Percentiles rank a stretch among this genome's conserved stretches.
Conservation (phyloP, 179 eudicot genomes). For the Corrigiola litoralis region DNA sequence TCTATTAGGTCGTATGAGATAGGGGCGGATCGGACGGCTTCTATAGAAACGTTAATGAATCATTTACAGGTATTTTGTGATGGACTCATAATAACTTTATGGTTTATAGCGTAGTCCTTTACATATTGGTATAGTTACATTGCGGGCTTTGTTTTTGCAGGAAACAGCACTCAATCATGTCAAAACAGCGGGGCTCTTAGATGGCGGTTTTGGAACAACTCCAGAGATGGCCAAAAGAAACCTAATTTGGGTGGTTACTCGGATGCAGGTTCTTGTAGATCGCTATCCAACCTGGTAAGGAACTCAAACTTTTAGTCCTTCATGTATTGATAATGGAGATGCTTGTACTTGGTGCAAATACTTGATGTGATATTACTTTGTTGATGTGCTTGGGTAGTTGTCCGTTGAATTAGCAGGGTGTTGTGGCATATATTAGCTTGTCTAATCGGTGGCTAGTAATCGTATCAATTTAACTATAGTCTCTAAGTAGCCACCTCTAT, state of each 20-base stretch:
- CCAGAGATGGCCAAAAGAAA: constrained; percentile 80
- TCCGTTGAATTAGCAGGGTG: too few relatives aligned
- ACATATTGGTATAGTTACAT: background rate
- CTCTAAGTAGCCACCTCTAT: too few relatives aligned
- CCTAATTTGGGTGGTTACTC: constrained; percentile 82
- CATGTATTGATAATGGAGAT: too few relatives aligned
- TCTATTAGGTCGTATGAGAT: constrained; percentile 90
- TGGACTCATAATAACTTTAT: background rate
- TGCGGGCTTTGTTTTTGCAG: constrained; percentile 32
- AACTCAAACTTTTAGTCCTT: background rate
- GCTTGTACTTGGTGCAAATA: too few relatives aligned
- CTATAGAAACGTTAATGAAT: constrained; percentile 89
- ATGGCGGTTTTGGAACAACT: constrained; percentile 86
- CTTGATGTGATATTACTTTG: too few relatives aligned
- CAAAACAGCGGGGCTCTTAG: constrained; percentile 56
- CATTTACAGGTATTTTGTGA: constrained; percentile 70
- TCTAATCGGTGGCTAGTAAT: too few relatives aligned
- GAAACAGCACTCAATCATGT: constrained; percentile 92
- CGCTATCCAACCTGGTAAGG: constrained; percentile 88
- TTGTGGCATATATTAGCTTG: too few relatives aligned
- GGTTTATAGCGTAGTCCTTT: background rate
- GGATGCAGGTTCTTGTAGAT: constrained; percentile 79
- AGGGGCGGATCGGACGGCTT: constrained; percentile 89
- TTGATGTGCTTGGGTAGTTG: too few relatives aligned
- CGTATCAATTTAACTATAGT: too few relatives aligned